phyloP scores from a whole-genome alignment of 192 early-diverging fungal species.

The Backusella tuberculispora region DNA sequence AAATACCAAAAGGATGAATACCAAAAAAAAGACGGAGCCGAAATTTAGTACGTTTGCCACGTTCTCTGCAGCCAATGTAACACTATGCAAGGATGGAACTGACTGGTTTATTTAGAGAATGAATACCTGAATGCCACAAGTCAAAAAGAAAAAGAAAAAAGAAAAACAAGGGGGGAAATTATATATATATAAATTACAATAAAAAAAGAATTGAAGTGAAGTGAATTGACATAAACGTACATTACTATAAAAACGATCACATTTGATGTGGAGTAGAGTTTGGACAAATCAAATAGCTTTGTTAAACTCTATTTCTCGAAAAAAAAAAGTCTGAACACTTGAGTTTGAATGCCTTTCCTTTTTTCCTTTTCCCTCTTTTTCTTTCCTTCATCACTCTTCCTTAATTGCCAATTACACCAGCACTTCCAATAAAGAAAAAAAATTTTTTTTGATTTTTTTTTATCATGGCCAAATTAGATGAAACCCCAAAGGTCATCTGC shows the following conservation, averaged over 20 bases:
- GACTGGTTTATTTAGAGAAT: not conserved
- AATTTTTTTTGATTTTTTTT: not conserved
- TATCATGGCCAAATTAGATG: not conserved
- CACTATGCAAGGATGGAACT: conserved; percentile 8
- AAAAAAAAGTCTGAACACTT: not conserved
- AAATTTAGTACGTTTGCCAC: conserved; percentile 6
- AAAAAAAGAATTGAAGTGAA: not conserved
- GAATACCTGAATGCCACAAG: not conserved
- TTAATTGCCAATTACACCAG: not conserved
- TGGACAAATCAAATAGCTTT: conserved; percentile 19
- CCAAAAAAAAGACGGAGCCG: not conserved
- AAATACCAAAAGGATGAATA: not conserved
- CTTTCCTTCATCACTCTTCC: conserved; percentile 17
- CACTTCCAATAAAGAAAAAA: not conserved
- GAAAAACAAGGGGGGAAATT: no score
- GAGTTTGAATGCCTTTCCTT: conserved; percentile 12
- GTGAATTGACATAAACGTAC: not conserved
- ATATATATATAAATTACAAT: not conserved
- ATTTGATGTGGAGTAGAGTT: not conserved
- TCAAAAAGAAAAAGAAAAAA: not conserved
- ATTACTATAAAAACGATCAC: not conserved
- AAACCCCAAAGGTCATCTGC: conserved; percentile 37
- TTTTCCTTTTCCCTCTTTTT: conserved; percentile 13
- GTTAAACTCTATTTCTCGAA: conserved; percentile 14
- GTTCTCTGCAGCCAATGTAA: conserved; percentile 20